These are phyloP conservation scores for Vanilla planifolia DNA, from an alignment of 106 monocot genomes.

Conservation along the genomic window DNA sequence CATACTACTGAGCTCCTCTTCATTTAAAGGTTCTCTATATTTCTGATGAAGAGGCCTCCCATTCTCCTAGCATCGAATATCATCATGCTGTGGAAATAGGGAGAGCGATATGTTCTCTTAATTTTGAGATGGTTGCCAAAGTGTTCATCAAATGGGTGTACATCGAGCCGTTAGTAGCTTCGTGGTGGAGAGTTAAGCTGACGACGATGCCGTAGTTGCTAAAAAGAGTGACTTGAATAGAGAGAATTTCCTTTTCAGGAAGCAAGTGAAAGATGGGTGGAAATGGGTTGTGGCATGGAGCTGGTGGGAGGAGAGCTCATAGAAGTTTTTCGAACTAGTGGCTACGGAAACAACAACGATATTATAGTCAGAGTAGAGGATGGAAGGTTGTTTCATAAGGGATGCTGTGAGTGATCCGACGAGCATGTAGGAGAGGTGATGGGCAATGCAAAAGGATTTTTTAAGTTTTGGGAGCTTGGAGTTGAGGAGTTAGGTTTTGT, in stretches of 20 bases:
- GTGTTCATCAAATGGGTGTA: slow-evolving; percentile 28
- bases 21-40: neutral
- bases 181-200: too few species aligned
- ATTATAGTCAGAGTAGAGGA: neutral
- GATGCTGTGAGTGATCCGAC: too few species aligned
- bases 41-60: neutral
- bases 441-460: slow-evolving; percentile 31
- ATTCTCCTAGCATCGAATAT: slow-evolving; percentile 12
- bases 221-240: slow-evolving; percentile 29
- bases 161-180: slow-evolving; percentile 20
- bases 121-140: slow-evolving; percentile 10
- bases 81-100: slow-evolving; percentile 6
- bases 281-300: too few species aligned
- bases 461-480: too few species aligned
- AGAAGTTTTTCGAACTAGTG: neutral
- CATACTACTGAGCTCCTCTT: too few species aligned
- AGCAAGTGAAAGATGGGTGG: too few species aligned
- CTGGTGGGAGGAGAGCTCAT: slow-evolving; percentile 11
- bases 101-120: neutral
- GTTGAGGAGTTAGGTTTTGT: too few species aligned
- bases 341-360: slow-evolving; percentile 1
- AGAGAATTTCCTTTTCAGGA: too few species aligned
- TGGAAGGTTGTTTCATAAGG: too few species aligned
- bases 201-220: slow-evolving; percentile 10
- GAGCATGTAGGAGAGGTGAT: slow-evolving; percentile 27